These are phyloP conservation scores for Fusarium heterosporum DNA, from an alignment of 2,329 filamentous ascomycete genomes.

Conservation along the genomic window DNA sequence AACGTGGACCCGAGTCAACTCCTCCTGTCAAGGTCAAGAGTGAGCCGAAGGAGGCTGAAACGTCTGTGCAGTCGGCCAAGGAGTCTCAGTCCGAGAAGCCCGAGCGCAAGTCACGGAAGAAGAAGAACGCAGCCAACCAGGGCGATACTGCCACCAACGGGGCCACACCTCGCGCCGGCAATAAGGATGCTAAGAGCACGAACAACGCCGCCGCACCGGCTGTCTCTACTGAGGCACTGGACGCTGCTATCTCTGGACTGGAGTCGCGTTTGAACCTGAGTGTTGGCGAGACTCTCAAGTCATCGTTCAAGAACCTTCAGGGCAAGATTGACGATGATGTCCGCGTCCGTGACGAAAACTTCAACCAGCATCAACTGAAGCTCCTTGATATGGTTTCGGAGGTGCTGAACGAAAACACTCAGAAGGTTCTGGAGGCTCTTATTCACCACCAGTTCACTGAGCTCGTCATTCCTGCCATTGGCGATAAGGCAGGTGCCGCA, in stretches of 20 bases:
- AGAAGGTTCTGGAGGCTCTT: constrained; percentile 80
- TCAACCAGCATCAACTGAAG: constrained; percentile 65
- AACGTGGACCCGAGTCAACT: constrained; percentile 50
- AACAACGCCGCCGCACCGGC: constrained; percentile 40
- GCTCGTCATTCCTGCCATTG: constrained; percentile 79
- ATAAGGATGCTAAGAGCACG: constrained; percentile 52
- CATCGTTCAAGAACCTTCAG: constrained; percentile 71
- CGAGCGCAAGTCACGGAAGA: constrained; percentile 73
- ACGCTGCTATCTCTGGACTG: constrained; percentile 65
- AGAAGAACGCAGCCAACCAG: constrained; percentile 66
- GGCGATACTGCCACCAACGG: constrained; percentile 62
- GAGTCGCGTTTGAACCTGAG: constrained; percentile 63
- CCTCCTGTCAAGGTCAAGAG: constrained; percentile 55
- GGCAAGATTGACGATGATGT: constrained; percentile 75
- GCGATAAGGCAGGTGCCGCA: constrained; percentile 73
- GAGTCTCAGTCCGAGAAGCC: constrained; percentile 64
- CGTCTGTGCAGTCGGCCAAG: constrained; percentile 54
- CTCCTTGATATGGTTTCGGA: constrained; percentile 69
- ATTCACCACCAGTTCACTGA: constrained; percentile 80
- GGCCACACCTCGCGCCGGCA: constrained; percentile 52
- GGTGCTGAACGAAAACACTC: constrained; percentile 71
- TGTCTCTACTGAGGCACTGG: constrained; percentile 61
- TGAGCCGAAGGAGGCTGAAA: constrained; percentile 63
- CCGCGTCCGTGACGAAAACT: constrained; percentile 62
- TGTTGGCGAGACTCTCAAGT: constrained; percentile 64